These are phyloP conservation scores for Syzygium aqueum DNA, from an alignment of 345 rosid species.

Conservation along the genomic window DNA sequence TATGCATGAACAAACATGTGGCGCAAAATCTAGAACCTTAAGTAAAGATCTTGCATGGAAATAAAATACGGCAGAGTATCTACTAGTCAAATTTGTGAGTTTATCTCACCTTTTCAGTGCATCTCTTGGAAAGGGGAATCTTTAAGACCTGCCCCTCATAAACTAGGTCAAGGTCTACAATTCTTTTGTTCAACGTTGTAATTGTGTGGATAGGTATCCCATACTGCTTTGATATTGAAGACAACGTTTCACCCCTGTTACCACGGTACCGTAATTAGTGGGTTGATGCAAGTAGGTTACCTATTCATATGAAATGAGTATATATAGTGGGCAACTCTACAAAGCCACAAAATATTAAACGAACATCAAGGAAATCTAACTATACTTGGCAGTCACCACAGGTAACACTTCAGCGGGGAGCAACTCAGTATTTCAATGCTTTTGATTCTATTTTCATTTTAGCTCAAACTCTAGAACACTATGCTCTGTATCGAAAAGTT, in stretches of 20 bases:
- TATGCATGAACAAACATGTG: neutral
- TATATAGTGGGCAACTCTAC: neutral
- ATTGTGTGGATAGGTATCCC: conserved; percentile 13
- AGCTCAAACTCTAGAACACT: neutral
- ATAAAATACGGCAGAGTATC: neutral
- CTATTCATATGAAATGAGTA: neutral
- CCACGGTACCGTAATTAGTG: neutral
- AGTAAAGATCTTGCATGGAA: neutral
- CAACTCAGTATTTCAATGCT: neutral
- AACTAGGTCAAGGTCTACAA: conserved; percentile 10
- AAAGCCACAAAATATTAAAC: neutral
- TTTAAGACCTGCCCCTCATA: conserved; percentile 16
- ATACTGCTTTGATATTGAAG: conserved; percentile 24
- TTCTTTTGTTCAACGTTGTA: conserved; percentile 3
- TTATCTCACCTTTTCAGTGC: conserved; percentile 6
- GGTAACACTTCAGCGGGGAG: neutral
- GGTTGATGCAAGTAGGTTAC: neutral
- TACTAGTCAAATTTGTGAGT: neutral
- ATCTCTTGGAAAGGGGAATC: conserved; percentile 2
- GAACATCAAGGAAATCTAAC: neutral
- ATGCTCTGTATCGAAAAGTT: neutral
- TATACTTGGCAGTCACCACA: neutral
- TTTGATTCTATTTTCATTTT: neutral
- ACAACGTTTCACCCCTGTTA: conserved; percentile 25
- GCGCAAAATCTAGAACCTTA: neutral